Conservation (phyloP, 106 monocot species). For the Dioscorea zingiberensis region DNA sequence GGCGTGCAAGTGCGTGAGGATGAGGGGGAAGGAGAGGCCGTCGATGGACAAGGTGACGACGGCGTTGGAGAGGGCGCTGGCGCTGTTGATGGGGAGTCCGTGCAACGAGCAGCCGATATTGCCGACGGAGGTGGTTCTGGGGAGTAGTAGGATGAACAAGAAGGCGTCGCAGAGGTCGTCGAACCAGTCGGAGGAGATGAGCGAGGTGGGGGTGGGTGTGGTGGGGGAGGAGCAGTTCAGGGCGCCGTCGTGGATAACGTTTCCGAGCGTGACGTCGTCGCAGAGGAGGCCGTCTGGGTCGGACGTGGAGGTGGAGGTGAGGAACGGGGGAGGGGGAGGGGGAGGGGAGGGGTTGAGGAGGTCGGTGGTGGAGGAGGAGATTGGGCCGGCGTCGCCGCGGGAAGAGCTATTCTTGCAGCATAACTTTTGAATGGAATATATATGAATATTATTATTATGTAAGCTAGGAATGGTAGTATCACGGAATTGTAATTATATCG, state of each 20-base stretch:
- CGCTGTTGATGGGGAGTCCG: constrained; percentile 85
- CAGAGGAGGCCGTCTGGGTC: constrained; percentile 76
- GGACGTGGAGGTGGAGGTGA: constrained; percentile 55
- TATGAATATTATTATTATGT: too few relatives aligned
- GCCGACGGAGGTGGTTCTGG: constrained; percentile 91
- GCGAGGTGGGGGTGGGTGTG: constrained; percentile 40
- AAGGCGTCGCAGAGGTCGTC: constrained; percentile 80
- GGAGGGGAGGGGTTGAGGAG: constrained; percentile 11
- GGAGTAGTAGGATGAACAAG: constrained; percentile 88
- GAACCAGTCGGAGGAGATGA: constrained; percentile 63
- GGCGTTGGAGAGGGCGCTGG: constrained; percentile 70
- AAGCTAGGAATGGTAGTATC: too few relatives aligned
- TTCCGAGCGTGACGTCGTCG: constrained; percentile 91
- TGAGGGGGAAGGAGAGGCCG: constrained; percentile 92
- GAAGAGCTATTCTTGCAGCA: constrained; percentile 91
- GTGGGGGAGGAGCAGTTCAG: constrained; percentile 73
- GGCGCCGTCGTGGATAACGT: constrained; percentile 99
- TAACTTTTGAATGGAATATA: constrained; percentile 66
- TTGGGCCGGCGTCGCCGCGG: constrained; percentile 88
- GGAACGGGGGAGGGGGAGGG: constrained; percentile 43
- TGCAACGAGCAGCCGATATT: constrained; percentile 82
- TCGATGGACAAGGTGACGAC: constrained; percentile 99
- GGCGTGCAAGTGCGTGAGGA: constrained; percentile 87
- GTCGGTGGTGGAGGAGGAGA: constrained; percentile 78
- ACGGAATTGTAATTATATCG: too few relatives aligned